These are phyloP conservation scores for Zelopaecilomyces penicillatus DNA, from an alignment of 2,329 filamentous ascomycete species.

Conservation along the genomic window DNA sequence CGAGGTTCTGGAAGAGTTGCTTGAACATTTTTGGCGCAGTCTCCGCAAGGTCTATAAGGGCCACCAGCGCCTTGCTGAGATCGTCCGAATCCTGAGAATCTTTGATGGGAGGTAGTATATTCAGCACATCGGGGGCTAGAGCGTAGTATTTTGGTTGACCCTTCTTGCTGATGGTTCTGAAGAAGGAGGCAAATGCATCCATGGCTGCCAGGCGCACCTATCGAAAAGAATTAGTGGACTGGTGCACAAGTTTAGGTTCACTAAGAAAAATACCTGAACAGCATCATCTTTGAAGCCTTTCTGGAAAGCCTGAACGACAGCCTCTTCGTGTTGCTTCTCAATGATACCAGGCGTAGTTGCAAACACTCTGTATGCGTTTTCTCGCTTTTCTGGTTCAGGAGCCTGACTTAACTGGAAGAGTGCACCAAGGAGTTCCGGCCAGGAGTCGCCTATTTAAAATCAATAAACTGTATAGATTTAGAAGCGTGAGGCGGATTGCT, in stretches of 20 bases:
- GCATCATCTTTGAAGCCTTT: slow-evolving; percentile 88
- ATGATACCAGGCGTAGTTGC: slow-evolving; percentile 92
- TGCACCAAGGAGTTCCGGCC: slow-evolving; percentile 79
- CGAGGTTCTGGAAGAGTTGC: slow-evolving; percentile 81
- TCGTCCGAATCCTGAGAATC: slow-evolving; percentile 85
- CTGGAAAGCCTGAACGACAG: slow-evolving; percentile 80
- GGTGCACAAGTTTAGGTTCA: neutral
- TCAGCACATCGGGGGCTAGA: slow-evolving; percentile 84
- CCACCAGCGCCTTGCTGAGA: slow-evolving; percentile 79
- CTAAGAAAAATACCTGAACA: slow-evolving; percentile 51
- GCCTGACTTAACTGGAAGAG: slow-evolving; percentile 90
- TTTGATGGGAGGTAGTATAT: slow-evolving; percentile 89
- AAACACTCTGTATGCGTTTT: slow-evolving; percentile 92
- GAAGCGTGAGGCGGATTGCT: slow-evolving; percentile 22
- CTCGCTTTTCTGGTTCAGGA: slow-evolving; percentile 71
- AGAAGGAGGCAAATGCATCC: slow-evolving; percentile 95
- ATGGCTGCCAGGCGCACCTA: slow-evolving; percentile 88
- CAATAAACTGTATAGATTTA: neutral
- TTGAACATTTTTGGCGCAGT: slow-evolving; percentile 98
- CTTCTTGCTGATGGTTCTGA: slow-evolving; percentile 83
- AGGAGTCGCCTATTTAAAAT: slow-evolving; percentile 57
- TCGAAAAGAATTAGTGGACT: slow-evolving; percentile 4
- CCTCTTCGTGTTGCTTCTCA: slow-evolving; percentile 87
- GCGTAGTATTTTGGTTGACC: slow-evolving; percentile 78
- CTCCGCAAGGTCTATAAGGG: slow-evolving; percentile 90